These are phyloP conservation scores for Chlamydomonas incerta DNA, from an alignment of 139 green algal genomes.

Conservation along the genomic window DNA sequence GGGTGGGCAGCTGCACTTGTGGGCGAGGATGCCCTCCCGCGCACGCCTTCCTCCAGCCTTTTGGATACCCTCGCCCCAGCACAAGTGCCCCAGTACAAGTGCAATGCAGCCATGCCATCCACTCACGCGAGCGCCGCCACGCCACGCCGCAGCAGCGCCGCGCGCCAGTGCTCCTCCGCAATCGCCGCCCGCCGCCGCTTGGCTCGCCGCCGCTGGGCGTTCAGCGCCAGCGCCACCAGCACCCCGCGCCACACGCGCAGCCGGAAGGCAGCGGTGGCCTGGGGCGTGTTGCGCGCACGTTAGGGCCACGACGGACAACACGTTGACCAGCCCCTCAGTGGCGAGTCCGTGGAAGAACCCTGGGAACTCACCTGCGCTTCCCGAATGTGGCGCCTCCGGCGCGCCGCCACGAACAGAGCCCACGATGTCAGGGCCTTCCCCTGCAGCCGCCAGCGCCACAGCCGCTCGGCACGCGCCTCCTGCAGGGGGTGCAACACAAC, in stretches of 20 bases:
- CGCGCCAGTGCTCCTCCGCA: not conserved
- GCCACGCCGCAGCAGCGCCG: slow-evolving; percentile 1
- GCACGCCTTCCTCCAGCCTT: no score
- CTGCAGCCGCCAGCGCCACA: not conserved
- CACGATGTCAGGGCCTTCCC: not conserved
- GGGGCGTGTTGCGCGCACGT: no score
- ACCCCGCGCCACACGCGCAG: not conserved
- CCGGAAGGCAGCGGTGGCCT: no score
- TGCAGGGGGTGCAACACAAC: no score
- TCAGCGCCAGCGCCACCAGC: not conserved
- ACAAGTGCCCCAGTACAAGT: no score
- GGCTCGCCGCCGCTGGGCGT: slow-evolving; percentile 7
- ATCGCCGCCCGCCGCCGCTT: slow-evolving; percentile 1
- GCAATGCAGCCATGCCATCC: not conserved
- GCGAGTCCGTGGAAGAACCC: no score
- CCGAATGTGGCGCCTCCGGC: not conserved
- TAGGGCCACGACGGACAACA: no score
- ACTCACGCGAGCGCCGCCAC: slow-evolving; percentile 13
- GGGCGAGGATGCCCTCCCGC: no score
- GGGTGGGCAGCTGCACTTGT: no score
- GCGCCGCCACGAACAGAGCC: slow-evolving; percentile 3
- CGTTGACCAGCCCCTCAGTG: no score
- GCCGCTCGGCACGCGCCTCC: not conserved
- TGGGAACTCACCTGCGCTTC: no score
- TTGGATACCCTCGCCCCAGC: no score